Conservation (phyloP, 2,329 filamentous ascomycete species). For the Calonectria pseudoturangicola region DNA sequence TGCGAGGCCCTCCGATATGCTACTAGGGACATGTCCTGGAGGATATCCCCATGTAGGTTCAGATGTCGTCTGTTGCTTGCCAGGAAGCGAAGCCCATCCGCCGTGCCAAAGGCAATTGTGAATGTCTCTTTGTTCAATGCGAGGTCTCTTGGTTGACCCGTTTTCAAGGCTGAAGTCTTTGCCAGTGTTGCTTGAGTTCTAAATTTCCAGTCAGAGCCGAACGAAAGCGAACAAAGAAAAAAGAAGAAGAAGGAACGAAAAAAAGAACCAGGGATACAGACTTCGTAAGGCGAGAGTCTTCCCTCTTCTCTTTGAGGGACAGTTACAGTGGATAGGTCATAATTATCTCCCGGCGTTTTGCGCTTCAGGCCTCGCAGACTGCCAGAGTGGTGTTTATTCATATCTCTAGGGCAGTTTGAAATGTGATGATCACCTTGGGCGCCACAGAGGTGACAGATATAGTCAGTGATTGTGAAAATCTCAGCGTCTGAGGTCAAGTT, state of each 20-base stretch:
- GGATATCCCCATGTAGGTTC: conserved; percentile 23
- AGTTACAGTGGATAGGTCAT: background rate
- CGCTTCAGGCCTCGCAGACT: conserved; percentile 17
- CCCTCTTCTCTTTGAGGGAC: conserved; percentile 38
- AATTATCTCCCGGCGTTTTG: background rate
- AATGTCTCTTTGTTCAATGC: background rate
- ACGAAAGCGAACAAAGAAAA: background rate
- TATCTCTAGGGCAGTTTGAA: conserved; percentile 38
- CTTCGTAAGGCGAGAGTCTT: conserved; percentile 54
- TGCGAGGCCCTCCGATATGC: background rate
- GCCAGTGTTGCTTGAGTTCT: conserved; percentile 17
- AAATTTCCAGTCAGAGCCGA: background rate
- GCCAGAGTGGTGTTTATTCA: background rate
- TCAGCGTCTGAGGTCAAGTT: conserved; percentile 25
- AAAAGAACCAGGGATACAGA: background rate
- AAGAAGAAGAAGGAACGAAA: too few species aligned
- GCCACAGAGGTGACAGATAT: conserved; percentile 47
- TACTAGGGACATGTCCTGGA: background rate
- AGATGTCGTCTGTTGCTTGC: background rate
- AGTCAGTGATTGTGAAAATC: conserved; percentile 29
- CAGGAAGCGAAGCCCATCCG: background rate
- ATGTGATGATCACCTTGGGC: conserved; percentile 41
- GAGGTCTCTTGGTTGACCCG: background rate
- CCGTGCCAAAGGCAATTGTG: background rate
- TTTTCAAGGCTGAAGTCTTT: conserved; percentile 2